A percentile compares a stretch with the other conserved stretches of the same genome.
These are phyloP conservation scores for Trichomonascaceae sp. DNA, from an alignment of 1,139 yeast genomes.

Conservation along the genomic window DNA sequence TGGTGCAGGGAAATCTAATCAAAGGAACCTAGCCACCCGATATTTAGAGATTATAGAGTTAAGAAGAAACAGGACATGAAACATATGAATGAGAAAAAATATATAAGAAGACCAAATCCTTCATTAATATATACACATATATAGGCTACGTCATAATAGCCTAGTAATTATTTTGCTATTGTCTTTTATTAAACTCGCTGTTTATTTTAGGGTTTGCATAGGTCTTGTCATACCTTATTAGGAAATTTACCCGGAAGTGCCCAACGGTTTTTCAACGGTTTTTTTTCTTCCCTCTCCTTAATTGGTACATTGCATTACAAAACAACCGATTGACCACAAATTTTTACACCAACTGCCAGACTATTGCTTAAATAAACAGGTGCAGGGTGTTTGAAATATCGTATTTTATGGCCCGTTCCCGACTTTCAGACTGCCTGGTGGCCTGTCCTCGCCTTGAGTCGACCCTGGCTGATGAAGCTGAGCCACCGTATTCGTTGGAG, in stretches of 20 bases:
- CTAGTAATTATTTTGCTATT: not conserved
- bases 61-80: not conserved
- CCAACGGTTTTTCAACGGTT: not conserved
- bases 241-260: not conserved
- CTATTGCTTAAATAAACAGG: not conserved
- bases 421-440: not conserved
- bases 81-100: not conserved
- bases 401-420: not conserved
- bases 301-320: not conserved
- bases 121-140: not conserved
- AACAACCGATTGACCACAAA: not conserved
- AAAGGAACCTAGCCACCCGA: not conserved
- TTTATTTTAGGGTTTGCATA: not conserved
- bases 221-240: not conserved
- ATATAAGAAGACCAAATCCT: not conserved
- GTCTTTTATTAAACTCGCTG: not conserved
- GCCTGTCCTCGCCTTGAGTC: constrained; percentile 7
- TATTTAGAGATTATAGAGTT: not conserved
- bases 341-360: not conserved
- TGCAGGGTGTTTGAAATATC: not conserved
- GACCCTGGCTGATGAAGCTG: constrained; percentile 7
- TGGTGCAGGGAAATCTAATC: not conserved
- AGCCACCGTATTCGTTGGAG: constrained; percentile 17
- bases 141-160: not conserved
- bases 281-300: not conserved